Base-by-base conservation (phyloP, 257 asterid genomes). In the Perilla frutescens region DNA sequence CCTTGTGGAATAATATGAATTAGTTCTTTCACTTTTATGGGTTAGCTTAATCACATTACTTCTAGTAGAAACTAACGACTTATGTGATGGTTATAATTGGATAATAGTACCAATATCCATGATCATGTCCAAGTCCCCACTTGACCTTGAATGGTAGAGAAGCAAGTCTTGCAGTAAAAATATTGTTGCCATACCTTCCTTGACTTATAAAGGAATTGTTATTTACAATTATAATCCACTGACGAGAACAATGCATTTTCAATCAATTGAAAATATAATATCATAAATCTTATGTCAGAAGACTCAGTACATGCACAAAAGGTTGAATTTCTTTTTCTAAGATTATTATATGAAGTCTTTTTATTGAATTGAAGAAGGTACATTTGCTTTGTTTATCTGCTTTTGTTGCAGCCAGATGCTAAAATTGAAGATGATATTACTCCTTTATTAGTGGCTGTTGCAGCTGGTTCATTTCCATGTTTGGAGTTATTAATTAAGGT, bases 401-500 rank as follows among this genome's bases (percentile, higher is more conserved):
- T 49, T 75, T 71, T 76, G 70, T 82, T 87, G 89, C 93, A 94
- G 97, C 91, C 96, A 51, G 89, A 94, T 84, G 79, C 81, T 73
- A 83, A 86, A 84, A 90, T 90, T 31, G 96, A 91, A 15, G 99
- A 94, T 73, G 97, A 90, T 73, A 77, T 94, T 65, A 88, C 93
- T 78, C 97, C 99, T 60, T 79, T 94, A 78, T 39, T 91, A 70
- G 84, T 97, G 32, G 93, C 98, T 81, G 98, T 94, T 64, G 98
- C 99, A 79, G 97, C 97, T n/a, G 93, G 88, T 78, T 94, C 98
- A 53, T 81, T 88, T 74, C 63, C 90, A 75, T 90, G 96, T 70
- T 76, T 89, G 74, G 96, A 88, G 83, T 81, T 88, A 77, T 79
- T 94, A 84, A 71, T 90, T 53, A 83, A 91, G 98, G 98, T 93